Evolutionary conservation across 2,329 filamentous ascomycete genomes (phyloP), one percentile per base, ranked within the genome.

Genomic region (Botrytis fabae): DNA sequence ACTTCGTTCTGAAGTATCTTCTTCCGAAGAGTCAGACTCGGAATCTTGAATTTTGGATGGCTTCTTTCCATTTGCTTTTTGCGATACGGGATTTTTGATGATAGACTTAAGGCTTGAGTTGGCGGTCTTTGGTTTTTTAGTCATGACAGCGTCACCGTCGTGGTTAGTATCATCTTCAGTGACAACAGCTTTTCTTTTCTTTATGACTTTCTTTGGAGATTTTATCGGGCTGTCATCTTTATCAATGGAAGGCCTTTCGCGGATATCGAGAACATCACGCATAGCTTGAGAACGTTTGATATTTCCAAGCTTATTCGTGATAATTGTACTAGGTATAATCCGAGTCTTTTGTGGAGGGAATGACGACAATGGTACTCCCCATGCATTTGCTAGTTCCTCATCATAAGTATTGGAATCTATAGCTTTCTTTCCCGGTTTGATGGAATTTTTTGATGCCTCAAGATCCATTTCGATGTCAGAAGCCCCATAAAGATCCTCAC

Each of bases 391-490:
- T 3, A 68, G 25, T 7, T 68, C 46, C 22, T 54, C 64, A n/a
- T 54, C 46, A 40, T 68, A 57, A 40, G 35, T 57, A 5, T 10
- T 38, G 6, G 48, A 48, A 14, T 22, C 18, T 35, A 25, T 38
- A 18, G 9, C 18, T 28, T 28, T 18, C 14, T 57, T 6, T 22
- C 32, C 16, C 42, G 35, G 16, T 32, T 28, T 51, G 16, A 2
- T 20, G 10, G 9, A 20, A 28, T 12, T 40, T 28, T 22, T 16
- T 42, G 46, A 25, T 28, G n/a, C 35, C 5, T 57, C 25, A 57
- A 16, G 5, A 42, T 68, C 25, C 35, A 68, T 68, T 20, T 68
- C 46, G 6, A 68, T 9, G 25, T 68, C 64, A 16, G 64, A 68
- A 42, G 35, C 25, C 1, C 48, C 64, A 28, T 68, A 42, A 32